Evolutionary conservation across 208 protist genomes (phyloP).

Genomic region (Tritrichomonas foetus): DNA sequence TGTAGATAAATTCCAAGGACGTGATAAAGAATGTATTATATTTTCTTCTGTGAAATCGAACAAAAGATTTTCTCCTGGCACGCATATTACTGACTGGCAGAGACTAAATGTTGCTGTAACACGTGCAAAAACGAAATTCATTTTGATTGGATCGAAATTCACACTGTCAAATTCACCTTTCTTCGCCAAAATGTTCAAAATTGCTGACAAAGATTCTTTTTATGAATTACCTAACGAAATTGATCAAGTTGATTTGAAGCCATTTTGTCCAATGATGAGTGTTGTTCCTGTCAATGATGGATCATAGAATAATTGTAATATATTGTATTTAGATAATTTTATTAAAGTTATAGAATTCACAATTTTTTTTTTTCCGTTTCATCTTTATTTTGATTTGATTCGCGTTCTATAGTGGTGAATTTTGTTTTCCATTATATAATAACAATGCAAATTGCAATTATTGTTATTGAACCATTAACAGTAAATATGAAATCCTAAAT

Average conservation of each 20-base stretch:
- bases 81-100: constrained; percentile 65
- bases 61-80: background rate
- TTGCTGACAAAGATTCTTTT: background rate
- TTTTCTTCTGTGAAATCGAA: background rate
- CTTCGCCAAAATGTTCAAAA: constrained; percentile 3
- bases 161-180: constrained; percentile 46
- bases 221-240: background rate
- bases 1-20: constrained; percentile 61
- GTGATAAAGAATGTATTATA: constrained; percentile 52
- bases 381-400: too few relatives aligned
- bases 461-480: too few relatives aligned
- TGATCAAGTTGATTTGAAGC: background rate
- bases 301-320: too few relatives aligned
- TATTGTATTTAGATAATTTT: too few relatives aligned
- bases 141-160: constrained; percentile 62
- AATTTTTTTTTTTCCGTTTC: too few relatives aligned
- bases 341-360: too few relatives aligned
- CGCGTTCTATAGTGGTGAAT: too few relatives aligned
- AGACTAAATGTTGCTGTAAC: constrained; percentile 80
- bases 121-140: constrained; percentile 74
- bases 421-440: too few relatives aligned
- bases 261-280: background rate
- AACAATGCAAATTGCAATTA: too few relatives aligned
- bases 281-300: too few relatives aligned
- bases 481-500: too few relatives aligned